Percentiles rank a stretch among this genome's conserved stretches.
phyloP scores from a whole-genome alignment of 2,329 filamentous ascomycete species.

The Diaporthe ampelina region DNA sequence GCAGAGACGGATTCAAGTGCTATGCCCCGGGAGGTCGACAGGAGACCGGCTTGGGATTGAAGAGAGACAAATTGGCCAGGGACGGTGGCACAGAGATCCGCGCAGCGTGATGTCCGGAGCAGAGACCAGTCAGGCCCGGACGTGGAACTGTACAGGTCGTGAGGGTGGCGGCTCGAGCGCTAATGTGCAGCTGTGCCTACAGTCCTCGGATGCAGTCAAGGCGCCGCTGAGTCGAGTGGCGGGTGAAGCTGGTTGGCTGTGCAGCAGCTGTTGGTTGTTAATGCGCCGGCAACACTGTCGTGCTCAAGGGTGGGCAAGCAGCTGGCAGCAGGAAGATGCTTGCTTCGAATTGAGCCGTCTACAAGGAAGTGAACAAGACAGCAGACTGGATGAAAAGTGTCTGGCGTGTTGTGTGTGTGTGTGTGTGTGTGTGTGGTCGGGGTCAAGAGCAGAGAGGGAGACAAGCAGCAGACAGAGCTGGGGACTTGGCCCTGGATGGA shows the following conservation, averaged over 20 bases:
- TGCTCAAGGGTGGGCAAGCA: not conserved
- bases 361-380: constrained; percentile 13
- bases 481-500: constrained; percentile 34
- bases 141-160: constrained; percentile 17
- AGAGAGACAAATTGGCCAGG: constrained; percentile 9
- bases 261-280: not conserved
- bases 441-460: constrained; percentile 27
- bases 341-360: constrained; percentile 24
- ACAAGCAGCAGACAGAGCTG: constrained; percentile 13
- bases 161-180: constrained; percentile 29
- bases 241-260: constrained; percentile 4
- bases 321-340: constrained; percentile 21
- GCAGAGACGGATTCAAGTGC: constrained; percentile 26
- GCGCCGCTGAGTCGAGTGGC: constrained; percentile 16
- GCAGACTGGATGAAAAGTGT: constrained; percentile 22
- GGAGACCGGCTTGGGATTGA: not conserved
- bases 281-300: constrained; percentile 11
- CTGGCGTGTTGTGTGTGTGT: not conserved
- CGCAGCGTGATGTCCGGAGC: constrained; percentile 14
- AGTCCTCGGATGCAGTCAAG: constrained; percentile 28
- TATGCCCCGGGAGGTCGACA: constrained; percentile 15
- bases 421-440: constrained; percentile 5
- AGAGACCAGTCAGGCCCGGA: constrained; percentile 33
- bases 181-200: constrained; percentile 17
- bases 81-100: constrained; percentile 11